Conservation (phyloP, 176 grass and related monocot species). For the Pharus latifolius region DNA sequence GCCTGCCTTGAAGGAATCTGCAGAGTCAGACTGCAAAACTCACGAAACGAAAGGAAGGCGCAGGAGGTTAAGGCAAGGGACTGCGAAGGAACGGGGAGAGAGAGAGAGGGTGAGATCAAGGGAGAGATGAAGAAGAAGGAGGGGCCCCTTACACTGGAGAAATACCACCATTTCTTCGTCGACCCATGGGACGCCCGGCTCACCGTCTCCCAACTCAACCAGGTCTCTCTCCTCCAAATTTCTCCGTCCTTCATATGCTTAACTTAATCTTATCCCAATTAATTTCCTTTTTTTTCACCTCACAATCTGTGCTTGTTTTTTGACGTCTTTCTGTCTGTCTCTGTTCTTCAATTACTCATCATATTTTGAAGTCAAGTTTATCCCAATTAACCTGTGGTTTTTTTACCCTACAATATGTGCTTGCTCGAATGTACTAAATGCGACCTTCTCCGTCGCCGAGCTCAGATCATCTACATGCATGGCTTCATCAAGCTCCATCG, state of each 20-base stretch:
- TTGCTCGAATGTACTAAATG: background rate
- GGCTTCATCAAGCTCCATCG: constrained; percentile 31
- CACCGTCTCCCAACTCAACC: constrained; percentile 31
- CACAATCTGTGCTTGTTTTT: too few relatives aligned
- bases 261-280: background rate
- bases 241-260: background rate
- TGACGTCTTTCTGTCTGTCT: too few relatives aligned
- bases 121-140: background rate
- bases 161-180: constrained; percentile 42
- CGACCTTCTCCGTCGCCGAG: background rate
- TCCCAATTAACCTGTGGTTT: too few relatives aligned
- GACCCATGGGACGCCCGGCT: constrained; percentile 12
- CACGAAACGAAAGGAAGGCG: background rate
- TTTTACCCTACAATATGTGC: background rate
- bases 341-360: too few relatives aligned
- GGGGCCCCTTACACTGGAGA: constrained; percentile 26
- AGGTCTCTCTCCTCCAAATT: background rate
- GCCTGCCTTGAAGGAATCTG: too few relatives aligned
- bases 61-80: background rate
- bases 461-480: constrained; percentile 49
- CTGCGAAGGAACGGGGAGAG: background rate
- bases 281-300: too few relatives aligned
- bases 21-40: too few relatives aligned
- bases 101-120: background rate
- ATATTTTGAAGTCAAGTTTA: too few relatives aligned